Conservation (phyloP, 305 asterid species). For the Fraxinus ornus region DNA sequence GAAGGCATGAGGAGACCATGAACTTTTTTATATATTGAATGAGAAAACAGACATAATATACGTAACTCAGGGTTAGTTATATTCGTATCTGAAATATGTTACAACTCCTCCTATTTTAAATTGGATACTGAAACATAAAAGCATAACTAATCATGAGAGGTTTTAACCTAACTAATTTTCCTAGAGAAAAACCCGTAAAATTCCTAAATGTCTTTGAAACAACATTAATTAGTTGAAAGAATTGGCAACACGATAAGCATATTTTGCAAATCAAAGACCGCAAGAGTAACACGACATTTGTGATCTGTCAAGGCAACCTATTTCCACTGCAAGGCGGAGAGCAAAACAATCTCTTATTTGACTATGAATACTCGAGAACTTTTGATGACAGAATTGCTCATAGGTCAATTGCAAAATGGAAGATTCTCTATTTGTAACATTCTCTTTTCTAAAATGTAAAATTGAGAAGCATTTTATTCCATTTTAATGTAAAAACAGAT, state of each 20-base stretch:
- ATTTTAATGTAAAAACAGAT: neutral
- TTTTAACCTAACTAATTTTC: neutral
- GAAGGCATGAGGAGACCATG: neutral
- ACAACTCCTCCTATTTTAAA: neutral
- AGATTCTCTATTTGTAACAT: neutral
- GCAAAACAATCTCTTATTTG: neutral
- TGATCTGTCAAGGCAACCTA: neutral
- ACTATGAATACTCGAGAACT: neutral
- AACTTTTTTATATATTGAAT: neutral
- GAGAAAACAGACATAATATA: neutral
- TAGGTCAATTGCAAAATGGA: neutral
- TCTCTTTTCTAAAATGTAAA: neutral
- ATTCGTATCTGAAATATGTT: neutral
- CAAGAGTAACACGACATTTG: neutral
- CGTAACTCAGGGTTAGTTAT: neutral
- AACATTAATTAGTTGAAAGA: neutral
- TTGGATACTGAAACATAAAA: neutral
- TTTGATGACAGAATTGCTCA: neutral
- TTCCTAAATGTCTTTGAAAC: neutral
- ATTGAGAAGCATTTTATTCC: neutral
- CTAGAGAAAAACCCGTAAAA: neutral
- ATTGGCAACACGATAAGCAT: neutral
- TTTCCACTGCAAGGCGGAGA: neutral
- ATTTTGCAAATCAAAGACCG: neutral
- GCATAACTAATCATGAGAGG: neutral